phyloP scores from a whole-genome alignment of 495 filamentous ascomycete species.

The Thermochaetoides thermophila region DNA sequence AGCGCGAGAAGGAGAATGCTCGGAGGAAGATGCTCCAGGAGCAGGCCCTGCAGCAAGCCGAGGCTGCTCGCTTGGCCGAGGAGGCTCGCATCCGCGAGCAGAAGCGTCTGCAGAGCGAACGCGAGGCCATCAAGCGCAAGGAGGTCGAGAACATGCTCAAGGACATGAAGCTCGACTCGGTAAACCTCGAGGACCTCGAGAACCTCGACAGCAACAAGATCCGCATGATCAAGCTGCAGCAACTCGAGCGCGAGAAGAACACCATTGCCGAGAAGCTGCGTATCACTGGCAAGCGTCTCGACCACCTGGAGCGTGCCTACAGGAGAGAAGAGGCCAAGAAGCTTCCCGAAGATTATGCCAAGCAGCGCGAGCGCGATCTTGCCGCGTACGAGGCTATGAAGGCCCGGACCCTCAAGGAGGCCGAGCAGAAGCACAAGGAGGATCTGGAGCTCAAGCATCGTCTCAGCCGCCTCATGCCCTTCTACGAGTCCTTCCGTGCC shows the following conservation, averaged over 20 bases:
- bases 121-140: slow-evolving; percentile 79
- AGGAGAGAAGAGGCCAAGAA: slow-evolving; percentile 90
- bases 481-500: slow-evolving; percentile 68
- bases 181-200: slow-evolving; percentile 61
- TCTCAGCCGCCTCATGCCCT: slow-evolving; percentile 61
- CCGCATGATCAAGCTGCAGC: slow-evolving; percentile 83
- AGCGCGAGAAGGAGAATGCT: slow-evolving; percentile 84
- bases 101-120: slow-evolving; percentile 77
- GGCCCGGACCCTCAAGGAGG: slow-evolving; percentile 58
- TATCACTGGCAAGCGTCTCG: slow-evolving; percentile 86
- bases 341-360: slow-evolving; percentile 69
- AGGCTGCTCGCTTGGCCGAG: slow-evolving; percentile 71
- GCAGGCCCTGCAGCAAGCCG: slow-evolving; percentile 74
- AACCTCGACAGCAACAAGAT: slow-evolving; percentile 80
- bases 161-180: slow-evolving; percentile 75
- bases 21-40: slow-evolving; percentile 67
- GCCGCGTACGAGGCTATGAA: slow-evolving; percentile 67
- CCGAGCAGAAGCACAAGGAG: slow-evolving; percentile 73
- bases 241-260: slow-evolving; percentile 96
- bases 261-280: slow-evolving; percentile 77
- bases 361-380: slow-evolving; percentile 66
- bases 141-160: slow-evolving; percentile 92
- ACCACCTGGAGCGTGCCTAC: slow-evolving; percentile 94
- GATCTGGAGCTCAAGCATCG: slow-evolving; percentile 87
- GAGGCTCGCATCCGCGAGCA: slow-evolving; percentile 84